Evolutionary conservation across 2,329 filamentous ascomycete genomes (phyloP).

Genomic region (Colletotrichum theobromicola): DNA sequence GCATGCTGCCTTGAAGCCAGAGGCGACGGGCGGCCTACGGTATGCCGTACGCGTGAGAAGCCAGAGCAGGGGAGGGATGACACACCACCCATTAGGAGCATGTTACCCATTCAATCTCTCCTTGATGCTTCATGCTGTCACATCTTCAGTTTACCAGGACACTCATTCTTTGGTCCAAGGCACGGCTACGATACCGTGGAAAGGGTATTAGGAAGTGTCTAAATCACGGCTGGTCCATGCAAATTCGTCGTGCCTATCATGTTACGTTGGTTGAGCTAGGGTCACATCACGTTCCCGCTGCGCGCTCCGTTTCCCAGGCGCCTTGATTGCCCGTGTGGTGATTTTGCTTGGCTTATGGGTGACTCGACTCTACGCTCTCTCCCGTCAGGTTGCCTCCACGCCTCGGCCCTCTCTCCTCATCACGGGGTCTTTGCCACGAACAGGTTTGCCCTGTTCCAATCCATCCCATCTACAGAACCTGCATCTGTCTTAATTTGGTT

Average conservation of each 20-base stretch:
- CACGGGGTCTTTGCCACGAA: not conserved
- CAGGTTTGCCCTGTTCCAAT: not conserved
- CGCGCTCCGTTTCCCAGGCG: not conserved
- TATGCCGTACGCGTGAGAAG: no score
- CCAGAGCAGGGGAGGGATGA: no score
- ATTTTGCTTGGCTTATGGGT: not conserved
- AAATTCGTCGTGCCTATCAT: not conserved
- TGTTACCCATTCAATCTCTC: not conserved
- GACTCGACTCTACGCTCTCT: not conserved
- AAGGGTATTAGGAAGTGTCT: not conserved
- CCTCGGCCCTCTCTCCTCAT: not conserved
- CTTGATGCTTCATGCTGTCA: not conserved
- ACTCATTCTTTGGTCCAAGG: not conserved
- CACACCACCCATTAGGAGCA: not conserved
- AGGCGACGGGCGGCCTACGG: no score
- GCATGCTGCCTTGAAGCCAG: not conserved
- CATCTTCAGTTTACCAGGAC: not conserved
- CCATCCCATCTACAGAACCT: not conserved
- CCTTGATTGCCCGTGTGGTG: not conserved
- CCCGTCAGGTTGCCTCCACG: not conserved
- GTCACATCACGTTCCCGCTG: not conserved
- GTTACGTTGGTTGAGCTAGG: not conserved
- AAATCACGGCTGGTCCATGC: not conserved
- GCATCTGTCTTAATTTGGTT: not conserved
- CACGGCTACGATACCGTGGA: not conserved